Evolutionary conservation across 164 flowering plant genomes (phyloP).

Genomic region (Chimonanthus praecox): DNA sequence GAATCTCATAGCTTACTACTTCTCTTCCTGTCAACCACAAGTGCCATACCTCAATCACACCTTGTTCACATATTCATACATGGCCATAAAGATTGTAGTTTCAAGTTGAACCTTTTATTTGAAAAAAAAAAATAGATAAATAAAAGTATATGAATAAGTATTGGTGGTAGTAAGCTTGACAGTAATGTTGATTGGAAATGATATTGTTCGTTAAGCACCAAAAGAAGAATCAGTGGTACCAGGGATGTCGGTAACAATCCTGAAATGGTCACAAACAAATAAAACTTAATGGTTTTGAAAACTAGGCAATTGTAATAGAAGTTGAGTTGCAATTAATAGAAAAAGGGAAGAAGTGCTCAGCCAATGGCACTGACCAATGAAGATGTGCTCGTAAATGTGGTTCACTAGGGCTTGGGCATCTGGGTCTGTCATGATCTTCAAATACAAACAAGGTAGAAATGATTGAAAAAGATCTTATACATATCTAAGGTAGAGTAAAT

Average conservation of each 20-base stretch:
- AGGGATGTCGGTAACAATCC: slow-evolving; percentile 86
- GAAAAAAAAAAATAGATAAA: too few relatives aligned
- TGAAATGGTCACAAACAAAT: slow-evolving; percentile 15
- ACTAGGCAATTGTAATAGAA: not conserved
- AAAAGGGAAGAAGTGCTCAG: not conserved
- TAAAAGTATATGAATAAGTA: too few relatives aligned
- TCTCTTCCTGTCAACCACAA: slow-evolving; percentile 54
- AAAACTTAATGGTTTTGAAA: not conserved
- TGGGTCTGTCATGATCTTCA: slow-evolving; percentile 83
- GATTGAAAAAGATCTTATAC: not conserved
- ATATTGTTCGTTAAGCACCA: slow-evolving; percentile 33
- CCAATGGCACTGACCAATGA: slow-evolving; percentile 54
- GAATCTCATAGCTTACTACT: slow-evolving; percentile 52
- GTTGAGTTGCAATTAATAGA: not conserved
- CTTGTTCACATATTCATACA: too few relatives aligned
- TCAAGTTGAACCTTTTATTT: too few relatives aligned
- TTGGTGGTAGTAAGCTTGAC: not conserved
- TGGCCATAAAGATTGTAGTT: too few relatives aligned
- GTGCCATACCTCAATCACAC: not conserved
- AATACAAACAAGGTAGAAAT: not conserved
- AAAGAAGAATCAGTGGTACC: slow-evolving; percentile 78
- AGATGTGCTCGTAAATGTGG: slow-evolving; percentile 76
- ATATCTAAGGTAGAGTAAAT: not conserved
- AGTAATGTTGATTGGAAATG: not conserved
- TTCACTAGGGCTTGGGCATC: slow-evolving; percentile 94